These are phyloP conservation scores for Podospora tetraspora DNA, from an alignment of 495 filamentous ascomycete genomes.

Conservation along the genomic window DNA sequence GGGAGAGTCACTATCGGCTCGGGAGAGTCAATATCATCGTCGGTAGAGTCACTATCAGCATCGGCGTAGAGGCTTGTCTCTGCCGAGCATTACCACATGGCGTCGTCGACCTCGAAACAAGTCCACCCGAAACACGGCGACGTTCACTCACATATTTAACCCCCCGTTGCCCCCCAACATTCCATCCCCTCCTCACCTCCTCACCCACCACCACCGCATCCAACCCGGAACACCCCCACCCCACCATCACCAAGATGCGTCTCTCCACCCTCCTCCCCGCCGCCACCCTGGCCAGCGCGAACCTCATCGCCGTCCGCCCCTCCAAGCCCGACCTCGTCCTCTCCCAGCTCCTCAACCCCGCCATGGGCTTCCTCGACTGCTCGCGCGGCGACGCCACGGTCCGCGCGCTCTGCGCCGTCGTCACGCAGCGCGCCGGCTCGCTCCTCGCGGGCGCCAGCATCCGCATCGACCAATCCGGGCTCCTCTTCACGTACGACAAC, in stretches of 20 bases:
- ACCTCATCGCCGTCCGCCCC: slow-evolving; percentile 8
- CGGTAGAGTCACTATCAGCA: neutral
- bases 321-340: slow-evolving; percentile 9
- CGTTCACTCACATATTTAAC: neutral
- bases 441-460: slow-evolving; percentile 10
- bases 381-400: slow-evolving; percentile 5
- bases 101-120: neutral
- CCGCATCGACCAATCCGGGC: slow-evolving; percentile 7
- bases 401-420: slow-evolving; percentile 12
- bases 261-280: neutral
- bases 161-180: neutral
- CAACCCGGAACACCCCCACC: neutral
- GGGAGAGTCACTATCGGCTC: neutral
- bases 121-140: neutral
- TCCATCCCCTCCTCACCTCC: neutral
- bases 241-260: neutral
- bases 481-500: slow-evolving; percentile 22
- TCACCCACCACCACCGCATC: neutral
- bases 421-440: slow-evolving; percentile 2
- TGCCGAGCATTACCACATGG: neutral
- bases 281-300: neutral
- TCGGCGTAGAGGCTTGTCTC: neutral
- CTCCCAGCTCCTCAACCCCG: slow-evolving; percentile 11
- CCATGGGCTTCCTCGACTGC: slow-evolving; percentile 17
- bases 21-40: neutral